A percentile compares a stretch with the other conserved stretches of the same genome.
Conservation (phyloP, 768 basidiomycete genomes). For the Tephrocybe sp. region DNA sequence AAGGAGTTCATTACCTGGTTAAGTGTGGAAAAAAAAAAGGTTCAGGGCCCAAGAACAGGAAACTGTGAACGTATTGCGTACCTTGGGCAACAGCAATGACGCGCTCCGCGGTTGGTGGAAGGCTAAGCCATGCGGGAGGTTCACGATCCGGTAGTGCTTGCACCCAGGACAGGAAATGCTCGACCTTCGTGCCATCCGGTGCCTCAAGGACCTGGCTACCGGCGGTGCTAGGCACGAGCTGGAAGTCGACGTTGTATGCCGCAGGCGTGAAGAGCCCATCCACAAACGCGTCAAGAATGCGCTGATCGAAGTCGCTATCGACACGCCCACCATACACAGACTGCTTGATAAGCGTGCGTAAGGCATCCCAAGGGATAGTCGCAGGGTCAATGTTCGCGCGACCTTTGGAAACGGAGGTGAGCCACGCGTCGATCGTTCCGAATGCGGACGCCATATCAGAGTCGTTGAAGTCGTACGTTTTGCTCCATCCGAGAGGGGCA, state of each 20-base stretch:
- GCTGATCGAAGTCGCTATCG: constrained; percentile 94
- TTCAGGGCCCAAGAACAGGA: constrained; percentile 5
- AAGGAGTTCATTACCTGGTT: constrained; percentile 74
- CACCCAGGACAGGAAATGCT: constrained; percentile 90
- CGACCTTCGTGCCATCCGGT: constrained; percentile 91
- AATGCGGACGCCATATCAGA: constrained; percentile 95
- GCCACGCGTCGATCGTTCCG: constrained; percentile 89
- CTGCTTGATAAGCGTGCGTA: constrained; percentile 92
- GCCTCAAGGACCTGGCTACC: constrained; percentile 58
- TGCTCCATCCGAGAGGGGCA: constrained; percentile 95
- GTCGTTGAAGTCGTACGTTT: constrained; percentile 98
- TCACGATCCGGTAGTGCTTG: constrained; percentile 86
- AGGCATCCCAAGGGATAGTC: constrained; percentile 90
- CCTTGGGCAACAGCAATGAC: constrained; percentile 92
- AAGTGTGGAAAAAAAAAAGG: constrained; percentile 6
- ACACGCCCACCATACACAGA: constrained; percentile 94
- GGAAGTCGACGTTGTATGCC: constrained; percentile 93
- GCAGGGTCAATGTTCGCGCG: constrained; percentile 90
- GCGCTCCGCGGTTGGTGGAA: constrained; percentile 89
- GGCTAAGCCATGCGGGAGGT: constrained; percentile 90
- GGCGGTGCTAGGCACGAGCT: constrained; percentile 67
- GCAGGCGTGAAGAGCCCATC: constrained; percentile 82
- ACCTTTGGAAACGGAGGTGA: constrained; percentile 77
- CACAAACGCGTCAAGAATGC: constrained; percentile 90
- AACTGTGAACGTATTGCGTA: constrained; percentile 34